phyloP scores from a whole-genome alignment of 2,329 filamentous ascomycete species.

The Arthrobotrys musiformis region DNA sequence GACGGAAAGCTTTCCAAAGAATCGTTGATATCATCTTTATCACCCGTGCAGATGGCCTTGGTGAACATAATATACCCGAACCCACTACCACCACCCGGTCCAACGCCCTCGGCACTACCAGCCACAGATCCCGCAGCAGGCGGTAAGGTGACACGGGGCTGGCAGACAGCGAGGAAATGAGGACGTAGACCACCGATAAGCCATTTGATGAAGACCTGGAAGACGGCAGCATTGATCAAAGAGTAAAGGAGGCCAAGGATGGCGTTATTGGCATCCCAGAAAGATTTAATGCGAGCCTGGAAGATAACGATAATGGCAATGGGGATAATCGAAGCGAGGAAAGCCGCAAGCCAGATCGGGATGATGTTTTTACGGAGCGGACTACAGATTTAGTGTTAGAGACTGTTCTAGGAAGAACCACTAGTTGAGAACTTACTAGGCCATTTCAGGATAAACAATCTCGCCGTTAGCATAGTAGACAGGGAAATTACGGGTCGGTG shows the following conservation, averaged over 20 bases:
- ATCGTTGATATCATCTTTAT: conserved; percentile 74
- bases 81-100: conserved; percentile 65
- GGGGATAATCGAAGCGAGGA: conserved; percentile 74
- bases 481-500: conserved; percentile 75
- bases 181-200: conserved; percentile 78
- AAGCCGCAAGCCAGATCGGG: conserved; percentile 76
- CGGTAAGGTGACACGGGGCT: conserved; percentile 29
- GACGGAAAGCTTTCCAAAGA: conserved; percentile 77
- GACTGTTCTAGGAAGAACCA: neutral
- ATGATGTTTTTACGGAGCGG: conserved; percentile 75
- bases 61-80: conserved; percentile 75
- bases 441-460: conserved; percentile 76
- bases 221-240: conserved; percentile 76
- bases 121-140: conserved; percentile 70
- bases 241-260: conserved; percentile 76
- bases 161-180: conserved; percentile 73
- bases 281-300: conserved; percentile 75
- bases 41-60: conserved; percentile 75
- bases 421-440: conserved; percentile 66
- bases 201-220: conserved; percentile 81
- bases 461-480: conserved; percentile 74
- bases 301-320: conserved; percentile 73
- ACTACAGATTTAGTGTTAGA: conserved; percentile 9
- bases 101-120: conserved; percentile 62
- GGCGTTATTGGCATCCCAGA: conserved; percentile 78